Percentiles rank a stretch among this genome's conserved stretches.
phyloP scores from a whole-genome alignment of 495 filamentous ascomycete species.

The Chaetomium fimeti region DNA sequence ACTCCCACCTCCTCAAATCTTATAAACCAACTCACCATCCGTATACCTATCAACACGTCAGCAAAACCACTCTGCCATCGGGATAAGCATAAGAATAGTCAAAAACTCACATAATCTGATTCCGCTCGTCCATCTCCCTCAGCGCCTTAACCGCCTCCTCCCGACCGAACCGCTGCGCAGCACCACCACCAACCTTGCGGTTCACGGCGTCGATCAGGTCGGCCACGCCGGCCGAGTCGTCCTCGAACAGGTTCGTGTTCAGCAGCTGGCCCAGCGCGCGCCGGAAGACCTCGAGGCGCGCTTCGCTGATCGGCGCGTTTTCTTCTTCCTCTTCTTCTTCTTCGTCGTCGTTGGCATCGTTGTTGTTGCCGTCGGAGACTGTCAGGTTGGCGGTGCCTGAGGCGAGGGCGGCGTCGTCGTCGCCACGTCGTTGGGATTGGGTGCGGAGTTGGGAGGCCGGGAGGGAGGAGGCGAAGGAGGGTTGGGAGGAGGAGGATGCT shows the following conservation, averaged over 20 bases:
- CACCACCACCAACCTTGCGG: constrained; percentile 50
- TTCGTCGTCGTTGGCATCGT: constrained; percentile 23
- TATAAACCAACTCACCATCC: constrained; percentile 48
- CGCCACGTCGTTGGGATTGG: constrained; percentile 28
- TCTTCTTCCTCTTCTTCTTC: constrained; percentile 30
- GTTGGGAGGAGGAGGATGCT: constrained; percentile 38
- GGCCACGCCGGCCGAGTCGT: constrained; percentile 74
- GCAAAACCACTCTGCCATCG: constrained; percentile 9
- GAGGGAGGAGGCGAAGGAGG: constrained; percentile 49
- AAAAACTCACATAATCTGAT: constrained; percentile 87
- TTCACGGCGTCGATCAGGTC: constrained; percentile 80
- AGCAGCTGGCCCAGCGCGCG: constrained; percentile 76
- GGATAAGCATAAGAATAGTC: not conserved
- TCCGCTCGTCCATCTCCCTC: constrained; percentile 72
- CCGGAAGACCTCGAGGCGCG: constrained; percentile 71
- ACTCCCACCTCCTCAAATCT: constrained; percentile 37
- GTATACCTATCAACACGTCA: constrained; percentile 46
- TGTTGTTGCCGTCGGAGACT: constrained; percentile 28
- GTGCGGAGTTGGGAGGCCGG: constrained; percentile 47
- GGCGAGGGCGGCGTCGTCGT: constrained; percentile 42
- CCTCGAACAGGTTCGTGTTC: constrained; percentile 71
- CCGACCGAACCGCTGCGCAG: constrained; percentile 57
- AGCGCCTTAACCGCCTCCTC: constrained; percentile 75
- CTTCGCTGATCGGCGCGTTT: constrained; percentile 54
- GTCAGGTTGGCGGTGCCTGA: constrained; percentile 39